phyloP scores from a whole-genome alignment of 1,284 basidiomycete species.

The Dichomitus squalens region DNA sequence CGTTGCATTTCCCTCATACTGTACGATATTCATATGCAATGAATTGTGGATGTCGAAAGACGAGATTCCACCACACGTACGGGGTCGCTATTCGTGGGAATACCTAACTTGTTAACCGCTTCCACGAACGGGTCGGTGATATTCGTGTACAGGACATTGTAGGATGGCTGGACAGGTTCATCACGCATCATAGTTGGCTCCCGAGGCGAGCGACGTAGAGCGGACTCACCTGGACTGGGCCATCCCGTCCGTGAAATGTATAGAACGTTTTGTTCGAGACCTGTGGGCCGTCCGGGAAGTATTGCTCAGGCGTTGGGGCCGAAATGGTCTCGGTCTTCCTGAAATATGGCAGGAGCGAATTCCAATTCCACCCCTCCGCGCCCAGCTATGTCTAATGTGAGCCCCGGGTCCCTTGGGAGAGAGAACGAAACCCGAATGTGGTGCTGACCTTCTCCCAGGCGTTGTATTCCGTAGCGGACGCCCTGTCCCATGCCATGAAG shows the following conservation, averaged over 20 bases:
- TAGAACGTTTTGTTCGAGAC: conserved; percentile 5
- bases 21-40: background rate
- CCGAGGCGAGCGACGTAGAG: background rate
- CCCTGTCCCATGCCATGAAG: conserved; percentile 23
- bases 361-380: conserved; percentile 19
- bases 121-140: conserved; percentile 22
- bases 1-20: conserved; percentile 27
- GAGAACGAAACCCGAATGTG: background rate
- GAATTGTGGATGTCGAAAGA: background rate
- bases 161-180: conserved; percentile 13
- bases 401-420: background rate
- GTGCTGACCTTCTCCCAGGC: conserved; percentile 13
- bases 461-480: conserved; percentile 21
- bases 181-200: background rate
- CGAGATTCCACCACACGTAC: conserved; percentile 11
- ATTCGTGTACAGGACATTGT: conserved; percentile 26
- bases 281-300: background rate
- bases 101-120: conserved; percentile 23
- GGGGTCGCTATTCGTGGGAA: conserved; percentile 25
- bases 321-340: conserved; percentile 16
- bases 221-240: conserved; percentile 16
- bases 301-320: conserved; percentile 2
- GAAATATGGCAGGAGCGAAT: conserved; percentile 20
- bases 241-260: conserved; percentile 10
- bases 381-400: conserved; percentile 1